These are phyloP conservation scores for Maudiozyma barnettii DNA, from an alignment of 805 yeast genomes.

Conservation along the genomic window DNA sequence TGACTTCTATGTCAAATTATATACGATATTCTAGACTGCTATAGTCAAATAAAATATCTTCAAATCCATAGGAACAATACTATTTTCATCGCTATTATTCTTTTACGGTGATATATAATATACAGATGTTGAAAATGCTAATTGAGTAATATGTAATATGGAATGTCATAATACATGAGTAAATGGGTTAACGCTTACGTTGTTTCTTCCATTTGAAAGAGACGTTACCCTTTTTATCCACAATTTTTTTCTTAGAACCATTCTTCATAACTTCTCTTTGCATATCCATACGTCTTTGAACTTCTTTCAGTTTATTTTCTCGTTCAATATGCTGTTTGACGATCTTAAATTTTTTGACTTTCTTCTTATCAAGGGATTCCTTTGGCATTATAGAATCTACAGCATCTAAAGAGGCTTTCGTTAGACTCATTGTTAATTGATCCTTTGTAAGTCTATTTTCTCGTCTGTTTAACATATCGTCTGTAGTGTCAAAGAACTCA, in stretches of 20 bases:
- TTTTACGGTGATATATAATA: too few relatives aligned
- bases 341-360: conserved; percentile 49
- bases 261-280: conserved; percentile 86
- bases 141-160: not conserved
- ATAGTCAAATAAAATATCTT: too few relatives aligned
- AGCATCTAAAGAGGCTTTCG: conserved; percentile 4
- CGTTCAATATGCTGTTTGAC: conserved; percentile 61
- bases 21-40: too few relatives aligned
- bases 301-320: conserved; percentile 53
- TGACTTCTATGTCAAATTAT: too few relatives aligned
- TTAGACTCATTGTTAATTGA: conserved; percentile 40
- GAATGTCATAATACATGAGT: not conserved
- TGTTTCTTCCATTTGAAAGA: conserved; percentile 79
- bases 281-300: conserved; percentile 62
- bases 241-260: conserved; percentile 74
- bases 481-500: conserved; percentile 60
- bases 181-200: conserved; percentile 40
- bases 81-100: too few relatives aligned
- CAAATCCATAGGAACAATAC: too few relatives aligned
- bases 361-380: conserved; percentile 41
- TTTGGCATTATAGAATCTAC: conserved; percentile 26
- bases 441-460: conserved; percentile 62
- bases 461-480: conserved; percentile 46
- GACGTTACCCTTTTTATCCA: conserved; percentile 55
- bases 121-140: not conserved